A percentile compares a stretch with the other conserved stretches of the same genome.
Conservation (phyloP, 1,284 basidiomycete genomes). For the Cryptococcus wingfieldii region DNA sequence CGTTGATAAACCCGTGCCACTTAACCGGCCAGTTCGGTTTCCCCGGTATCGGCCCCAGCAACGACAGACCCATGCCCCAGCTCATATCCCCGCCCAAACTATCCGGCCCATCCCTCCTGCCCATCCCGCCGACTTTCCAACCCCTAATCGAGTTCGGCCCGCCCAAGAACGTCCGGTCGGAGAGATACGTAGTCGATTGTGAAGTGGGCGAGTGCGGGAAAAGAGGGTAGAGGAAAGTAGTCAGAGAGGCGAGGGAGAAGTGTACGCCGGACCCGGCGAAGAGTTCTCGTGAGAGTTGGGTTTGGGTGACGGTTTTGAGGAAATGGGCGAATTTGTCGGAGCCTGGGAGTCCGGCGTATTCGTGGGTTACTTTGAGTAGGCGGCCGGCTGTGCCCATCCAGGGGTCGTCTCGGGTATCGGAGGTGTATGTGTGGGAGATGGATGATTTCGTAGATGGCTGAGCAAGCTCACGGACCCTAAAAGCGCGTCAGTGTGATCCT, state of each 20-base stretch:
- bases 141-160: conserved; percentile 85
- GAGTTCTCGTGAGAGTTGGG: conserved; percentile 61
- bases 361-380: conserved; percentile 62
- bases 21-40: conserved; percentile 86
- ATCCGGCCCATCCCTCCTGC: conserved; percentile 70
- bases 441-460: conserved; percentile 78
- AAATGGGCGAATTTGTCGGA: conserved; percentile 58
- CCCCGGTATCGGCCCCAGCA: conserved; percentile 72
- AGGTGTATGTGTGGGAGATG: conserved; percentile 69
- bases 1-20: conserved; percentile 78
- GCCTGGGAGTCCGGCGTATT: conserved; percentile 72
- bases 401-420: conserved; percentile 74
- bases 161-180: conserved; percentile 87
- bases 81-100: conserved; percentile 84
- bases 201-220: conserved; percentile 10
- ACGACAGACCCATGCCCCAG: conserved; percentile 76
- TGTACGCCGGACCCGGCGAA: conserved; percentile 43
- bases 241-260: conserved; percentile 45
- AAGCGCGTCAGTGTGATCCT: not conserved
- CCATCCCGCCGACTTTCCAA: conserved; percentile 80
- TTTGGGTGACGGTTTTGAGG: conserved; percentile 67
- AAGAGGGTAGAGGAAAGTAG: conserved; percentile 43
- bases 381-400: conserved; percentile 63
- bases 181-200: conserved; percentile 51
- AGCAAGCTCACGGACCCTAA: conserved; percentile 75